Evolutionary conservation across 495 filamentous ascomycete genomes (phyloP).

Genomic region (Bacidia gigantensis): DNA sequence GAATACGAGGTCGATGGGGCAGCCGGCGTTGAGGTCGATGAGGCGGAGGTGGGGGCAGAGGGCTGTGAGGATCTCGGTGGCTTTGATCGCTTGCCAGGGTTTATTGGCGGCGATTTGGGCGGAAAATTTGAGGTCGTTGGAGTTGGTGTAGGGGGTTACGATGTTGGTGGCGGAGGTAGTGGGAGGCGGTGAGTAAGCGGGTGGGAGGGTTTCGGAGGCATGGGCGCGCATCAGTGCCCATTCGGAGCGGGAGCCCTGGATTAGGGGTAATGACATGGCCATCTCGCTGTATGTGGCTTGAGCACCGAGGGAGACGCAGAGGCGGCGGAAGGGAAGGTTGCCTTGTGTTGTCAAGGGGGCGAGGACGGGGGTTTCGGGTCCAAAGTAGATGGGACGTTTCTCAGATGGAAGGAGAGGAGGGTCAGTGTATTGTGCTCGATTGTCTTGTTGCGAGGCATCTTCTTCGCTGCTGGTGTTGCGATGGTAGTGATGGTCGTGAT

Average conservation of each 20-base stretch:
- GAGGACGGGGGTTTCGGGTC: slow-evolving; percentile 77
- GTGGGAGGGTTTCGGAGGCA: slow-evolving; percentile 59
- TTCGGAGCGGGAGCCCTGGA: slow-evolving; percentile 84
- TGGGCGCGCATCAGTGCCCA: slow-evolving; percentile 92
- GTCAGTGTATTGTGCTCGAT: slow-evolving; percentile 64
- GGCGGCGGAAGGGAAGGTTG: slow-evolving; percentile 87
- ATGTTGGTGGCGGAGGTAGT: slow-evolving; percentile 39
- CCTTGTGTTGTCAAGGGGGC: slow-evolving; percentile 89
- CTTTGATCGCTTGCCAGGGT: slow-evolving; percentile 73
- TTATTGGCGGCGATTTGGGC: slow-evolving; percentile 85
- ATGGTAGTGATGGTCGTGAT: slow-evolving; percentile 6
- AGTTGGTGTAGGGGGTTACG: slow-evolving; percentile 54
- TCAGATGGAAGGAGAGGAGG: slow-evolving; percentile 81
- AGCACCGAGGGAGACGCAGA: slow-evolving; percentile 82
- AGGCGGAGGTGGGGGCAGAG: slow-evolving; percentile 71
- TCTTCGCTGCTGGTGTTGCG: slow-evolving; percentile 21
- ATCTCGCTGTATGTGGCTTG: slow-evolving; percentile 96
- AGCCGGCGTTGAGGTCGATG: slow-evolving; percentile 92
- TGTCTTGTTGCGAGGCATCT: slow-evolving; percentile 32
- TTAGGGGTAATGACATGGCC: slow-evolving; percentile 80
- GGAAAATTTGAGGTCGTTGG: slow-evolving; percentile 74
- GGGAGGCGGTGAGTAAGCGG: slow-evolving; percentile 34
- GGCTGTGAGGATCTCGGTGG: slow-evolving; percentile 63
- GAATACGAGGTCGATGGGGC: slow-evolving; percentile 87
- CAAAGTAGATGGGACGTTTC: slow-evolving; percentile 86